phyloP scores from a whole-genome alignment of 208 protist genomes.

The Endotrypanum monterogeii region DNA sequence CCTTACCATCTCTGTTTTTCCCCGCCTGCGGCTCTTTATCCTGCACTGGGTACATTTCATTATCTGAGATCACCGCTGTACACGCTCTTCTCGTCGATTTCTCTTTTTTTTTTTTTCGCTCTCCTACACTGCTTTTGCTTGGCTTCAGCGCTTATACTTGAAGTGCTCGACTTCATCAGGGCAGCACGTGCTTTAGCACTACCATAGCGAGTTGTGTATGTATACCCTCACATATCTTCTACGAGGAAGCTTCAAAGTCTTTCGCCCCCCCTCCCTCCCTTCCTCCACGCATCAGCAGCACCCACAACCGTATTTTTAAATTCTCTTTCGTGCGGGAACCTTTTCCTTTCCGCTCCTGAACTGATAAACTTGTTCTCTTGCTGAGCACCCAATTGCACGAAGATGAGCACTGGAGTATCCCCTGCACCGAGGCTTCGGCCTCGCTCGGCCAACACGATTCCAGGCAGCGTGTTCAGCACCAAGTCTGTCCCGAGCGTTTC shows the following conservation, averaged over 20 bases:
- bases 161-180: not conserved
- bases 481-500: not conserved
- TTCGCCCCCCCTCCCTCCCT: no score
- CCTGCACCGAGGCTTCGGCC: constrained; percentile 19
- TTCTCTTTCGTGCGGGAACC: not conserved
- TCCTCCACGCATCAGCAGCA: not conserved
- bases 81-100: no score
- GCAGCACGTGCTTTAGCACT: not conserved
- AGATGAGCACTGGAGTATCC: constrained; percentile 13
- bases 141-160: not conserved
- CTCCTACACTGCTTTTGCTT: no score
- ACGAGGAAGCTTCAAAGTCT: not conserved
- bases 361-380: not conserved
- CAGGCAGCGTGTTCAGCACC: not conserved
- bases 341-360: not conserved
- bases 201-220: not conserved
- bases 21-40: no score
- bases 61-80: no score
- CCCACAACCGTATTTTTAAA: not conserved
- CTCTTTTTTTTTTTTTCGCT: not conserved
- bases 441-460: constrained; percentile 24
- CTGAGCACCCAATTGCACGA: not conserved
- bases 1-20: no score
- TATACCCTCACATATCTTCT: not conserved
- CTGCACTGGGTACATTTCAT: no score